Evolutionary conservation across 2,329 filamentous ascomycete genomes (phyloP), one percentile per base, ranked within the genome.

Genomic region (Rasamsonia emersonii): DNA sequence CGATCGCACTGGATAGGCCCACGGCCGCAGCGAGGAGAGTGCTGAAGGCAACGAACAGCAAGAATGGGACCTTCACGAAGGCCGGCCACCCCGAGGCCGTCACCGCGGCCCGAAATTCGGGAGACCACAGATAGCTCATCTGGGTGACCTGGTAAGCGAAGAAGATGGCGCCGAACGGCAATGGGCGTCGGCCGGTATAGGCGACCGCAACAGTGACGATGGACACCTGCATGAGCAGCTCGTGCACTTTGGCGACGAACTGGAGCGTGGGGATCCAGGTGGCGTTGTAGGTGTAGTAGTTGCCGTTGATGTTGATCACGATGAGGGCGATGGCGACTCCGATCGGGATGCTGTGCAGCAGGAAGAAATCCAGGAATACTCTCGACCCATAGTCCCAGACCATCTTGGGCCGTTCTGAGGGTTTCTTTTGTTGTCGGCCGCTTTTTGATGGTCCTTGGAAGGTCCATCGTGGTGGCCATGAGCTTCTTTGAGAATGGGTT

Each of bases 1-100:
- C 36, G 24, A 38, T 38, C 10, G 36, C 36, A 14, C 33, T 38
- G n/a, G 36, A 27, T 9, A 32, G 36, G 4, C 36, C 36, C 15
- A 36, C 36, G 2, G 23, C 33, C 5, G 32, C 24, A 13, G 33
- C 33, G 19, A 38, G 32, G n/a, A 35, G 14, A 15, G 36, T 38
- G 19, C 36, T 38, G 10, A 27, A 25, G 4, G 33, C 20, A 11
- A 38, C 28, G 36, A 32, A 36, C 11, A 29, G 24, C 23, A 38
- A 5, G 17, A 38, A 38, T 9, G 11, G 27, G 3, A 24, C 24
- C 14, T 38, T 38, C 21, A 38, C 10, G 8, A 31, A 13, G 4
- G 29, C 11, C 2, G 30, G 23, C 6, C 24, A 32, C 5, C 9
- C 17, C 4, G 20, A 17, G n/a, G n/a, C n/a, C 15, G 32, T 36